phyloP scores from a whole-genome alignment of 441 rosid genomes.

The Populus tomentosa region DNA sequence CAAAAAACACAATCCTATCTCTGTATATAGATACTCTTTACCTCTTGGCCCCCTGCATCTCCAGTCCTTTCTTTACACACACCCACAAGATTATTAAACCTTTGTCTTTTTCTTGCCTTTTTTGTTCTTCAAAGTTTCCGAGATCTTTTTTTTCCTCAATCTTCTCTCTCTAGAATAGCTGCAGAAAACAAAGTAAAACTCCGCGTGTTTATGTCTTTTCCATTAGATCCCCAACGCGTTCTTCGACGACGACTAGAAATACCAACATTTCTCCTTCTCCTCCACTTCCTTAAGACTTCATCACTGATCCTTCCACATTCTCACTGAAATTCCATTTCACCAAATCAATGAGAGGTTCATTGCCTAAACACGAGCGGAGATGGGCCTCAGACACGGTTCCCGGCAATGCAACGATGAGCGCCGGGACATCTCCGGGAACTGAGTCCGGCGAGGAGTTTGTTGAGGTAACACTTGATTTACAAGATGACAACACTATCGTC shows the following conservation, averaged over 20 bases:
- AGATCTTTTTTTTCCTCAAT: neutral
- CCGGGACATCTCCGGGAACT: constrained; percentile 55
- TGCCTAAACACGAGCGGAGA: constrained; percentile 64
- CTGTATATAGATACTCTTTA: neutral
- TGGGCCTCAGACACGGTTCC: constrained; percentile 78
- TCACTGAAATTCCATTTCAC: neutral
- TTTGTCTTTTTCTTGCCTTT: constrained; percentile 21
- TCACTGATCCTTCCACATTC: neutral
- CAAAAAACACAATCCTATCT: neutral
- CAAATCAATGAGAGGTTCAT: constrained; percentile 40
- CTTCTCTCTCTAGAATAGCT: constrained; percentile 3
- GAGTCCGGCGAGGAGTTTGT: constrained; percentile 64
- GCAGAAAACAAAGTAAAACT: neutral
- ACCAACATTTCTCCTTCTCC: neutral
- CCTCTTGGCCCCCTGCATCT: neutral
- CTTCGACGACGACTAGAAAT: neutral
- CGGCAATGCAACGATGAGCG: constrained; percentile 35
- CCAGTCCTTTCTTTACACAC: neutral
- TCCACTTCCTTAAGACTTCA: neutral
- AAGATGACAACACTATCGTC: constrained; percentile 58
- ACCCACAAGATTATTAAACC: neutral
- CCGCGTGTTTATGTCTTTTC: constrained; percentile 50
- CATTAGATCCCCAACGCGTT: constrained; percentile 54
- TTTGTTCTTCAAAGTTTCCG: neutral
- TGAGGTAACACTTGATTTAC: constrained; percentile 76